A percentile compares a stretch with the other conserved stretches of the same genome.
These are phyloP conservation scores for Bolboschoenoplectus hybrid DNA, from an alignment of 202 grass and related monocot genomes.

Conservation along the genomic window DNA sequence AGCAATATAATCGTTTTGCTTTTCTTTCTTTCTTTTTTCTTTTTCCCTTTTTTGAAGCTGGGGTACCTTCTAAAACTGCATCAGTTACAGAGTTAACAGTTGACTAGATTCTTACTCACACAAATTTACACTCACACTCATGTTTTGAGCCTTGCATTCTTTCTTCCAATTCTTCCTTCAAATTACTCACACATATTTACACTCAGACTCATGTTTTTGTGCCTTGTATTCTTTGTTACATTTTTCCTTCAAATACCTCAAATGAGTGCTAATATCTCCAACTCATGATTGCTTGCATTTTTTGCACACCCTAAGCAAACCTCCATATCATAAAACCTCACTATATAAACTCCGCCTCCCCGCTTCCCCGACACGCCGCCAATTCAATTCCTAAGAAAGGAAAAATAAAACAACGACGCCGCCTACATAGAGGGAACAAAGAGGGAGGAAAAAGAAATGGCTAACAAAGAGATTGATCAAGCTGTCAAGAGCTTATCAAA, in stretches of 20 bases:
- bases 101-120: conserved; percentile 11
- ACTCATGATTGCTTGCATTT: conserved; percentile 1
- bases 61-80: neutral
- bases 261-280: conserved; percentile 7
- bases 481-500: neutral
- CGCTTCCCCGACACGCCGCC: neutral
- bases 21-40: neutral
- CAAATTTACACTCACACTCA: conserved; percentile 9
- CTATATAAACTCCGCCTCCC: neutral
- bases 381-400: neutral
- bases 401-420: neutral
- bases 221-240: neutral
- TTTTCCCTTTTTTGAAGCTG: neutral
- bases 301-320: neutral
- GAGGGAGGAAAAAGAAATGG: neutral
- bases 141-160: neutral
- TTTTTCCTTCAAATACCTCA: neutral
- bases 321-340: neutral
- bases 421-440: neutral
- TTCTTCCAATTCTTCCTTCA: neutral
- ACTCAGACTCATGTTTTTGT: conserved; percentile 1
- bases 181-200: neutral
- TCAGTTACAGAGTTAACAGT: too few relatives aligned
- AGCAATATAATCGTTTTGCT: neutral
- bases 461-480: conserved; percentile 25